Conservation (phyloP, 2,329 filamentous ascomycete genomes). For the Fusarium duplospermum region DNA sequence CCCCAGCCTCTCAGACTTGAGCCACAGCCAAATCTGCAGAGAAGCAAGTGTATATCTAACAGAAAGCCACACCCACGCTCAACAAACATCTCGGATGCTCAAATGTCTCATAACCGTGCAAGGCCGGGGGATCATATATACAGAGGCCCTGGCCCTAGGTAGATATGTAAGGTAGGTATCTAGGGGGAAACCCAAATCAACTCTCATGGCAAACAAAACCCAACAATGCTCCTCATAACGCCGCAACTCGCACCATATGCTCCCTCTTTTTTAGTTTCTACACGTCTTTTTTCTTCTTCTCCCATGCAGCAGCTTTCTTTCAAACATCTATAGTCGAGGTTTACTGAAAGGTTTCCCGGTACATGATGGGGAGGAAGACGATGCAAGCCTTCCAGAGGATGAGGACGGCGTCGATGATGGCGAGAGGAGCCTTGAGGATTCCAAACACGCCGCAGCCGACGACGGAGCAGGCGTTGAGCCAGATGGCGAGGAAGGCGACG, state of each 20-base stretch:
- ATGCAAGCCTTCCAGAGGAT: constrained; percentile 84
- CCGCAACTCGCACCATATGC: constrained; percentile 34
- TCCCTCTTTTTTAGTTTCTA: background rate
- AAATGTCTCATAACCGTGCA: constrained; percentile 38
- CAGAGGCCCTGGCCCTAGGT: background rate
- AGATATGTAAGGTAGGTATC: background rate
- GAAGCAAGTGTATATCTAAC: constrained; percentile 18
- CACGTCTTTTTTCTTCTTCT: background rate
- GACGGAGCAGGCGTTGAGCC: constrained; percentile 63
- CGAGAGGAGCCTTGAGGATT: constrained; percentile 65
- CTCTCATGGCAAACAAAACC: constrained; percentile 23
- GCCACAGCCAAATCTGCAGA: constrained; percentile 1
- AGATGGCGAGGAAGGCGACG: constrained; percentile 90
- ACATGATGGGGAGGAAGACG: constrained; percentile 86
- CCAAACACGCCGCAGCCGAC: constrained; percentile 50
- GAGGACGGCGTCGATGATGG: constrained; percentile 72
- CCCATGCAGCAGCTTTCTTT: background rate
- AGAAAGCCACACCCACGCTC: constrained; percentile 29
- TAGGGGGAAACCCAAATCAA: constrained; percentile 18
- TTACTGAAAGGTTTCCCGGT: constrained; percentile 65
- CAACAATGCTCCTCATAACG: constrained; percentile 38
- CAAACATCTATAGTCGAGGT: background rate
- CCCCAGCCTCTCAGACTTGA: background rate
- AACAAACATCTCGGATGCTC: constrained; percentile 27
- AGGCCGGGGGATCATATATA: constrained; percentile 8